Evolutionary conservation across 345 rosid species (phyloP).

Genomic region (Punica granatum): DNA sequence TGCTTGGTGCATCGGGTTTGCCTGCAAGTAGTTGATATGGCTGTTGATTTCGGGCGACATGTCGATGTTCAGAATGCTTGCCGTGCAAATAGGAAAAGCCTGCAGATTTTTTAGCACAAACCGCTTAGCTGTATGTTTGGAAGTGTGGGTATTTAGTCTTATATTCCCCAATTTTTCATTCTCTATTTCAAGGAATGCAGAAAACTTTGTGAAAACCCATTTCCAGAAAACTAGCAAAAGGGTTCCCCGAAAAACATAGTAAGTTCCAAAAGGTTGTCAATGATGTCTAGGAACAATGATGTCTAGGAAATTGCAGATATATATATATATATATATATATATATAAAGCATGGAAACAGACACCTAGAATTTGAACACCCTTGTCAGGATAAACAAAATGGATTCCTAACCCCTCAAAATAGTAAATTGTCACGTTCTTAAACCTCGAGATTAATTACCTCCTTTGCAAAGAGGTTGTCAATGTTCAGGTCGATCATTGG

Average conservation of each 20-base stretch:
- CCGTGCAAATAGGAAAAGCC: conserved; percentile 25
- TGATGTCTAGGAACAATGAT: too few relatives aligned
- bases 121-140: not conserved
- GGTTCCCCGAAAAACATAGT: too few relatives aligned
- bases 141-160: not conserved
- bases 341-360: too few relatives aligned
- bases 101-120: conserved; percentile 7
- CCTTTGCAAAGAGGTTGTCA: conserved; percentile 42
- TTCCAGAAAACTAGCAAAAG: too few relatives aligned
- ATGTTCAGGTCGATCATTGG: conserved; percentile 45
- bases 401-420: too few relatives aligned
- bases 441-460: conserved; percentile 30
- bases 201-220: not conserved
- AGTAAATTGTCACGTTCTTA: too few relatives aligned
- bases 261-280: too few relatives aligned
- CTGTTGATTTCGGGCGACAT: conserved; percentile 37
- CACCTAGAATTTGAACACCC: too few relatives aligned
- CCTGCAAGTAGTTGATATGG: conserved; percentile 39
- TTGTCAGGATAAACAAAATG: too few relatives aligned
- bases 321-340: too few relatives aligned
- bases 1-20: conserved; percentile 41
- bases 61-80: conserved; percentile 32
- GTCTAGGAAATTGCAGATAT: too few relatives aligned
- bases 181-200: not conserved
- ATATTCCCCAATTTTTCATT: too few relatives aligned